These are phyloP conservation scores for Cryphonectria naterciae DNA, from an alignment of 2,329 filamentous ascomycete genomes.

Conservation along the genomic window DNA sequence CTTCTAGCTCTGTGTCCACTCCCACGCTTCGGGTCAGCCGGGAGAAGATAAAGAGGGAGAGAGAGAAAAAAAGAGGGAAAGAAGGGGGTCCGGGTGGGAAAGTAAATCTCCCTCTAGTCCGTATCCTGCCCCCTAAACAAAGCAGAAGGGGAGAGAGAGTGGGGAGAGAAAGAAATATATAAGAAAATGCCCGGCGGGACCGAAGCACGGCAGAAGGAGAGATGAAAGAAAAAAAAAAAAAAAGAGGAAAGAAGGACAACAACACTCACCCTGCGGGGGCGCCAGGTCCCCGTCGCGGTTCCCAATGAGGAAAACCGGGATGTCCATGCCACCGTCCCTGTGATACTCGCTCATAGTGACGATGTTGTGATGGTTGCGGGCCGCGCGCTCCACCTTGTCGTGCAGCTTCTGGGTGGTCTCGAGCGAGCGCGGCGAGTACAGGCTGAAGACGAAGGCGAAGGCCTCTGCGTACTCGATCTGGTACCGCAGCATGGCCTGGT, in stretches of 20 bases:
- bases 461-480: slow-evolving; percentile 30
- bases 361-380: slow-evolving; percentile 30
- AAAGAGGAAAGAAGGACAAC: neutral
- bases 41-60: neutral
- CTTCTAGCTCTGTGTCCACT: slow-evolving; percentile 19
- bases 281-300: slow-evolving; percentile 29
- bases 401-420: slow-evolving; percentile 27
- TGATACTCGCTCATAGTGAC: slow-evolving; percentile 29
- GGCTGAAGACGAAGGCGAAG: slow-evolving; percentile 29
- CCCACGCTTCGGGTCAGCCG: slow-evolving; percentile 12
- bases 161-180: neutral
- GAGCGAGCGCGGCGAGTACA: slow-evolving; percentile 28
- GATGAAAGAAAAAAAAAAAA: neutral
- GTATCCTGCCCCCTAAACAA: neutral
- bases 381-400: slow-evolving; percentile 25
- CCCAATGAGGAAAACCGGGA: slow-evolving; percentile 29
- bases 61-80: neutral
- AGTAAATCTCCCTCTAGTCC: neutral
- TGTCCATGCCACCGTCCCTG: slow-evolving; percentile 22
- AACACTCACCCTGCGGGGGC: slow-evolving; percentile 28
- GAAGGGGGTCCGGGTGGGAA: neutral
- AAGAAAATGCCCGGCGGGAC: no score
- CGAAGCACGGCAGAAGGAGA: neutral
- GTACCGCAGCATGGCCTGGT: slow-evolving; percentile 29
- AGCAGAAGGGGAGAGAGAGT: neutral